Evolutionary conservation across 257 asterid species (phyloP).

Genomic region (Cordia subcordata): DNA sequence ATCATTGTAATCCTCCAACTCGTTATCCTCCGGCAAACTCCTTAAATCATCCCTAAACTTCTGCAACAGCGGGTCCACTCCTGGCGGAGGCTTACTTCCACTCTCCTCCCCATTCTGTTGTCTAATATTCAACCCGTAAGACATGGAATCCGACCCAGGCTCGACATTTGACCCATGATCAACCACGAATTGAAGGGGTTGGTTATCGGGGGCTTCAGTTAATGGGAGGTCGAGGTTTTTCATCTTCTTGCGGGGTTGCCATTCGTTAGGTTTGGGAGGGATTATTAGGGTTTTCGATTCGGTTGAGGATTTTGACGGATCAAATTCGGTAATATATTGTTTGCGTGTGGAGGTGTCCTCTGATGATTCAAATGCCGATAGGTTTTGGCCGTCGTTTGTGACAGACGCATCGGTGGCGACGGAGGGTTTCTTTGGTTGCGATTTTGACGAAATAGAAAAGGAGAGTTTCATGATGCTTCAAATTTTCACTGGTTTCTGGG

Average conservation of each 20-base stretch:
- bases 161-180: constrained; percentile 37
- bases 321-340: constrained; percentile 56
- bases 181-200: constrained; percentile 53
- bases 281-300: constrained; percentile 29
- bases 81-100: constrained; percentile 1
- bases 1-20: constrained; percentile 50
- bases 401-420: constrained; percentile 13
- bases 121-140: constrained; percentile 57
- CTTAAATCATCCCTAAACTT: constrained; percentile 51
- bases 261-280: constrained; percentile 58
- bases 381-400: not conserved
- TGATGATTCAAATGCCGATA: not conserved
- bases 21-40: constrained; percentile 53
- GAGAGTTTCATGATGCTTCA: constrained; percentile 56
- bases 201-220: constrained; percentile 32
- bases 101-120: not conserved
- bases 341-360: not conserved
- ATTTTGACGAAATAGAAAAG: constrained; percentile 53
- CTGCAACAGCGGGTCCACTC: constrained; percentile 45
- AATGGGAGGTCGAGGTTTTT: constrained; percentile 50
- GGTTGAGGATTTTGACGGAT: constrained; percentile 41
- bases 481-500: not conserved
- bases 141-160: constrained; percentile 30
- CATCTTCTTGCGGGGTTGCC: constrained; percentile 56
- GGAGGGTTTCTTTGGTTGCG: constrained; percentile 41